Percentiles rank a stretch among this genome's conserved stretches.
Evolutionary conservation across 352 stramenopile genomes (phyloP).

Genomic region (Pythium phragmitis): DNA sequence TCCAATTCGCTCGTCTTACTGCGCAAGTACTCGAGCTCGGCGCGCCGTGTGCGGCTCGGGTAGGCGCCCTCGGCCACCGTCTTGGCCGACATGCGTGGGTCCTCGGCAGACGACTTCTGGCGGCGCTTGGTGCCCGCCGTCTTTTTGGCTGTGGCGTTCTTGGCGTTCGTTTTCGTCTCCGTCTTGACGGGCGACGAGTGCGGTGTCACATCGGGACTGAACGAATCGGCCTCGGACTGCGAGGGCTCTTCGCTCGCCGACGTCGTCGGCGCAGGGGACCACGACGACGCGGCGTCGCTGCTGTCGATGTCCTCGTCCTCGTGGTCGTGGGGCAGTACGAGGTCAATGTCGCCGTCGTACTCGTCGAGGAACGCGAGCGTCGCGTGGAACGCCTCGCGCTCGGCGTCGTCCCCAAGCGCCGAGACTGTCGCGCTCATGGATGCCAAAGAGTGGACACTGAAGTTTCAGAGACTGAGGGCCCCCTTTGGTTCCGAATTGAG

Average conservation of each 20-base stretch:
- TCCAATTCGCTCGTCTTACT: conserved; percentile 21
- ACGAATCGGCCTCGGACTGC: conserved; percentile 22
- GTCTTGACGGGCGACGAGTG: conserved; percentile 14
- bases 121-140: conserved; percentile 1
- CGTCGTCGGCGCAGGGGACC: conserved; percentile 17
- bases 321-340: conserved; percentile 6
- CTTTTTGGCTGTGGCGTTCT: neutral
- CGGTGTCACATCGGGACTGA: conserved; percentile 11
- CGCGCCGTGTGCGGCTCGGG: conserved; percentile 21
- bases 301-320: conserved; percentile 4
- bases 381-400: conserved; percentile 21
- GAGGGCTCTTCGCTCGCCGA: conserved; percentile 14
- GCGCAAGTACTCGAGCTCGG: conserved; percentile 27
- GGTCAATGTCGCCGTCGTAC: conserved; percentile 27
- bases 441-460: neutral
- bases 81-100: conserved; percentile 23
- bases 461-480: neutral
- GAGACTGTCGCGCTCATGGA: conserved; percentile 11
- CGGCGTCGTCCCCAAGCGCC: conserved; percentile 19
- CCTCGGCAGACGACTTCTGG: conserved; percentile 9
- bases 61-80: conserved; percentile 19
- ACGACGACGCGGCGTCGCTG: conserved; percentile 7
- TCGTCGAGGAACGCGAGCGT: conserved; percentile 29
- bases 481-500: no score
- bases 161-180: neutral